Percentiles rank a stretch among this genome's conserved stretches.
Conservation (phyloP, 2,329 filamentous ascomycete genomes). For the Botryotinia globosa region DNA sequence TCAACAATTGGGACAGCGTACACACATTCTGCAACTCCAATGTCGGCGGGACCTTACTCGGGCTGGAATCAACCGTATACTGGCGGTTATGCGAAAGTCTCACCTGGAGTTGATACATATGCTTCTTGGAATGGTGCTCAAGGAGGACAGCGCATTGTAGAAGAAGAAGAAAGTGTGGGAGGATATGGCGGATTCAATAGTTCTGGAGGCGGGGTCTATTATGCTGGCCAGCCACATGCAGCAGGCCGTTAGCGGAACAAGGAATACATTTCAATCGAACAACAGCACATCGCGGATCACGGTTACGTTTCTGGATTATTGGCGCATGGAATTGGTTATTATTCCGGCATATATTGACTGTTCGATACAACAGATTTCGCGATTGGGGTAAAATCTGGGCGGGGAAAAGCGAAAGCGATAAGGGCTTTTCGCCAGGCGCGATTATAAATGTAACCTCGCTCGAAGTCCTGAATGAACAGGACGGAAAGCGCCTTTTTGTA, state of each 20-base stretch:
- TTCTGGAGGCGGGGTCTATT: constrained; percentile 31
- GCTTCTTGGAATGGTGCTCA: constrained; percentile 30
- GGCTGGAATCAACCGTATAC: constrained; percentile 32
- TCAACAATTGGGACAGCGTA: constrained; percentile 28
- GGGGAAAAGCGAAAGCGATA: constrained; percentile 5
- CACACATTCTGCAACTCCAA: constrained; percentile 26
- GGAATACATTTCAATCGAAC: background rate
- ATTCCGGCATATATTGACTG: constrained; percentile 5
- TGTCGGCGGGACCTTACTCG: constrained; percentile 28
- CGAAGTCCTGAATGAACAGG: background rate
- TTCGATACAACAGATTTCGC: background rate
- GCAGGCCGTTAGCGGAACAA: constrained; percentile 13
- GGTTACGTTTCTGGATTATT: constrained; percentile 9
- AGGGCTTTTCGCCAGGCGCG: background rate
- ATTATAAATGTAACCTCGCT: constrained; percentile 15
- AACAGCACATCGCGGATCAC: constrained; percentile 3
- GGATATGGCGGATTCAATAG: constrained; percentile 32
- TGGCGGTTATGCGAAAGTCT: constrained; percentile 33
- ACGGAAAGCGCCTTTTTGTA: constrained; percentile 9
- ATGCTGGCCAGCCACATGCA: constrained; percentile 30
- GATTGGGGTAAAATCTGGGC: background rate
- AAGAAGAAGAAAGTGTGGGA: constrained; percentile 26
- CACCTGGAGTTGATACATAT: constrained; percentile 32
- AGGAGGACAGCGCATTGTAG: constrained; percentile 26
- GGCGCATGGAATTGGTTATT: constrained; percentile 2